Evolutionary conservation across 148 eudicot genomes (phyloP).

Genomic region (Rheum nobile): DNA sequence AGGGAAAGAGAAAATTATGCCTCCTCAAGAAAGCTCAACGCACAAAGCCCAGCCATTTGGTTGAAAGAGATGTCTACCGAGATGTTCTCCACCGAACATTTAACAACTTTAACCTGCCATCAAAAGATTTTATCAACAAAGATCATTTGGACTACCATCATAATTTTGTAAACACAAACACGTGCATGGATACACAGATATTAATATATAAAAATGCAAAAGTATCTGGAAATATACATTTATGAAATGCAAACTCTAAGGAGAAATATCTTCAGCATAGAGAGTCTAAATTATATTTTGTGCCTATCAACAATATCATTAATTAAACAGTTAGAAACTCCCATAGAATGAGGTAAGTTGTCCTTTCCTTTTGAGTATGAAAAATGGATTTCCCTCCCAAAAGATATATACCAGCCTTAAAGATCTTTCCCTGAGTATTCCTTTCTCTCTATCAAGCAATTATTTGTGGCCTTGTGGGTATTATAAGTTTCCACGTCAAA

Average conservation of each 20-base stretch:
- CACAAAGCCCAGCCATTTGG: slow-evolving; percentile 35
- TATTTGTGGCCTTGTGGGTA: not conserved
- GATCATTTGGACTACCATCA: not conserved
- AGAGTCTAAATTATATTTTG: not conserved
- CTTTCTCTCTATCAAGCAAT: not conserved
- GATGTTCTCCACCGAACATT: slow-evolving; percentile 33
- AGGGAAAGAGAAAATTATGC: slow-evolving; percentile 5
- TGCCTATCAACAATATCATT: no score
- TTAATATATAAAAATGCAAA: not conserved
- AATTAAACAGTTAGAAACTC: not conserved
- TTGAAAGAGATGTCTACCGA: slow-evolving; percentile 45
- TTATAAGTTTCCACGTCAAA: no score
- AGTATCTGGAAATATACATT: not conserved
- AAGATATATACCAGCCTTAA: not conserved
- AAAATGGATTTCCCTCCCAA: not conserved
- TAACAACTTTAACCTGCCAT: slow-evolving; percentile 35
- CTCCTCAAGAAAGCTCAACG: slow-evolving; percentile 41
- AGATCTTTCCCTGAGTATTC: not conserved
- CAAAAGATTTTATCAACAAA: not conserved
- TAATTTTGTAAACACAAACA: not conserved
- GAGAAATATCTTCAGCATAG: not conserved
- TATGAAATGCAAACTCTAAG: not conserved
- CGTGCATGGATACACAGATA: not conserved
- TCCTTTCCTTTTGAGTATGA: not conserved
- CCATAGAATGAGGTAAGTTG: not conserved